Base-by-base conservation (phyloP, 495 filamentous ascomycete species). In the Aspergillus haitiensis region DNA sequence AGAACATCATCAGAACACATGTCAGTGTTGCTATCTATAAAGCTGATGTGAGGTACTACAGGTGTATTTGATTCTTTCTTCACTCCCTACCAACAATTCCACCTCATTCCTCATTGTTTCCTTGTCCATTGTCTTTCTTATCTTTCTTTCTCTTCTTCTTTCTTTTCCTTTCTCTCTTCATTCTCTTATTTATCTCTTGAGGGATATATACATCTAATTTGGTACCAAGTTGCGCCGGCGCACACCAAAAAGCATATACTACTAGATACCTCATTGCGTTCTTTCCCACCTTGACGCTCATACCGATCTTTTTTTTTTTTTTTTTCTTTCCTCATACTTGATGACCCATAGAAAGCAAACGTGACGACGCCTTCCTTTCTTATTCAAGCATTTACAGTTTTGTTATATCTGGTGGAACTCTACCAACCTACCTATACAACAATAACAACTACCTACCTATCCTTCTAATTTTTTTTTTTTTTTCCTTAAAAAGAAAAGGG, bases 101-200 rank as follows among this genome's bases (percentile, higher is more conserved):
- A n/a, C 13, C 27, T 12, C 44, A 54, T n/a, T 9, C 16, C 21
- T 60, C 51, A 42, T 56, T 65, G 59, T 61, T 52, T 62, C 51
- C 48, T 65, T 69, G 31, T 27, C 21, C 45, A 42, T 56, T 65
- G 59, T 61, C 52, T 62, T 49, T 49, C 64, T 68, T 18, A 64
- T 52, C 45, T 44, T 40, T 55, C 11, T 16, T 36, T 18, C 10
- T 37, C 50, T 58, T 56, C 36, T 37, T 61, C 34, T 51, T 34
- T 64, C 36, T 15, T 56, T 59, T 58, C 36, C 6, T 58, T 45
- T 65, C 21, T 27, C 32, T 56, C 39, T 39, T 58, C 40, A 53
- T n/a, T 59, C 47, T 16, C 56, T 40, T 39, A n/a, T 49, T 47
- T 36, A 33, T 13, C 58, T 34, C 53, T 37, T 21, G 13, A 3